Percentiles rank a stretch among this genome's conserved stretches.
Evolutionary conservation across 192 early-diverging fungal genomes (phyloP).

Genomic region (Geosiphon pyriformis): DNA sequence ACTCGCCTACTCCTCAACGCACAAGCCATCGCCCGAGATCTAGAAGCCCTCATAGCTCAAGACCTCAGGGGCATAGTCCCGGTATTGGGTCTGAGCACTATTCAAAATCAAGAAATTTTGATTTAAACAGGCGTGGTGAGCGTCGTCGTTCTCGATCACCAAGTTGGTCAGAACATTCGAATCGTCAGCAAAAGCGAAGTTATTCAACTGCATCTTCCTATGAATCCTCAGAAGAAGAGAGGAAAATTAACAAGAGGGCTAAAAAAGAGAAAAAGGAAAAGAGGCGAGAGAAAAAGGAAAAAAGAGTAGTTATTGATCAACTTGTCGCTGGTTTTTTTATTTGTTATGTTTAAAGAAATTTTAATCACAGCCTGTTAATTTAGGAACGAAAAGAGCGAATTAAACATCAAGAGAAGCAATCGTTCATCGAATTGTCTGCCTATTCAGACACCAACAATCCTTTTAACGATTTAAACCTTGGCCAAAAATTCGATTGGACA

Average conservation of each 20-base stretch:
- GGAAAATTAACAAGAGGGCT: not conserved
- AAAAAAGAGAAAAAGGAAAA: not conserved
- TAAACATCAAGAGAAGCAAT: conserved; percentile 7
- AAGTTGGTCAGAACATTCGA: not conserved
- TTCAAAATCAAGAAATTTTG: not conserved
- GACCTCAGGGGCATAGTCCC: not conserved
- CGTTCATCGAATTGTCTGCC: conserved; percentile 33
- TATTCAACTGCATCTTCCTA: no score
- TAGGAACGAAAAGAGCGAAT: not conserved
- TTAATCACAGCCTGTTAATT: not conserved
- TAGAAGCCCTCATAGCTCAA: not conserved
- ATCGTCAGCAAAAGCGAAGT: no score
- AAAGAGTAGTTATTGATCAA: not conserved
- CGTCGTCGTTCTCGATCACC: not conserved
- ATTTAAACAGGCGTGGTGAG: not conserved
- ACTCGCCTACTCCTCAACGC: not conserved
- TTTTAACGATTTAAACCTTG: conserved; percentile 73
- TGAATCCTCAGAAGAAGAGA: not conserved
- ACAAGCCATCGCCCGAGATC: not conserved
- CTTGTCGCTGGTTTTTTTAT: not conserved
- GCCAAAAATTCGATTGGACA: conserved; percentile 88
- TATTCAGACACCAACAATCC: conserved; percentile 77
- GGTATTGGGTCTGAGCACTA: not conserved
- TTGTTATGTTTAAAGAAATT: not conserved
- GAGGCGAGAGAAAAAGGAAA: not conserved